Percentiles rank a stretch among this genome's conserved stretches.
Conservation (phyloP, 495 filamentous ascomycete genomes). For the Cenococcum geophilum region DNA sequence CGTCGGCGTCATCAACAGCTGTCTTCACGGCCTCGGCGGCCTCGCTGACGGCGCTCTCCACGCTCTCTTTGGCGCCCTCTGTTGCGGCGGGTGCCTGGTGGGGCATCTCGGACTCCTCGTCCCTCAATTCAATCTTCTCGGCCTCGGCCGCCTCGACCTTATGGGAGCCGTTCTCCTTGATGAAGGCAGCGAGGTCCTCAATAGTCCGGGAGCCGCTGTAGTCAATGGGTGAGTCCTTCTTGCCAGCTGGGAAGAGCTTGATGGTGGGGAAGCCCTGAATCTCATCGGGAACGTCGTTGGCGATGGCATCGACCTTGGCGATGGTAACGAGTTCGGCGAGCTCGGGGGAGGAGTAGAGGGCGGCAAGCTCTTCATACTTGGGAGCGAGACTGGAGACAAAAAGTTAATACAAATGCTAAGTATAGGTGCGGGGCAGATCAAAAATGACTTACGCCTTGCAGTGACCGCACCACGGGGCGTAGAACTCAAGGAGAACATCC, state of each 20-base stretch:
- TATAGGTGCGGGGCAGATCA: background rate
- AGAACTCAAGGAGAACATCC: slow-evolving; percentile 98
- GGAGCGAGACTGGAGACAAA: slow-evolving; percentile 46
- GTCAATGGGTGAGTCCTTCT: slow-evolving; percentile 76
- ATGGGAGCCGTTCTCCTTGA: slow-evolving; percentile 91
- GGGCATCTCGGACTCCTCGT: slow-evolving; percentile 44
- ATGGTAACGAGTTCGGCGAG: slow-evolving; percentile 73
- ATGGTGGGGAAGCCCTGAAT: slow-evolving; percentile 99
- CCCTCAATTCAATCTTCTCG: slow-evolving; percentile 42
- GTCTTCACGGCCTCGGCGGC: slow-evolving; percentile 24
- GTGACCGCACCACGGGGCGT: slow-evolving; percentile 98
- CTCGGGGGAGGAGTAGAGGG: slow-evolving; percentile 66
- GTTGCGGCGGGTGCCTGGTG: slow-evolving; percentile 48
- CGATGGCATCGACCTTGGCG: slow-evolving; percentile 96
- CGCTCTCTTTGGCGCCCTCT: slow-evolving; percentile 34
- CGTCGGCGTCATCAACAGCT: slow-evolving; percentile 3
- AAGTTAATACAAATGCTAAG: slow-evolving; percentile 33
- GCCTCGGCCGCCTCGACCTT: slow-evolving; percentile 58
- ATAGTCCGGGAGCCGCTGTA: slow-evolving; percentile 86
- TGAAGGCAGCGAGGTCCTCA: slow-evolving; percentile 89
- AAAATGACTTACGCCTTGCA: slow-evolving; percentile 70
- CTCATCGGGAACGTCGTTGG: slow-evolving; percentile 94
- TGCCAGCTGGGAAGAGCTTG: slow-evolving; percentile 91
- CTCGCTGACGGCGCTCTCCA: slow-evolving; percentile 29
- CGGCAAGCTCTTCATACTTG: slow-evolving; percentile 76